Evolutionary conservation across 352 stramenopile genomes (phyloP).

Genomic region (Nothophytophthora sp.): DNA sequence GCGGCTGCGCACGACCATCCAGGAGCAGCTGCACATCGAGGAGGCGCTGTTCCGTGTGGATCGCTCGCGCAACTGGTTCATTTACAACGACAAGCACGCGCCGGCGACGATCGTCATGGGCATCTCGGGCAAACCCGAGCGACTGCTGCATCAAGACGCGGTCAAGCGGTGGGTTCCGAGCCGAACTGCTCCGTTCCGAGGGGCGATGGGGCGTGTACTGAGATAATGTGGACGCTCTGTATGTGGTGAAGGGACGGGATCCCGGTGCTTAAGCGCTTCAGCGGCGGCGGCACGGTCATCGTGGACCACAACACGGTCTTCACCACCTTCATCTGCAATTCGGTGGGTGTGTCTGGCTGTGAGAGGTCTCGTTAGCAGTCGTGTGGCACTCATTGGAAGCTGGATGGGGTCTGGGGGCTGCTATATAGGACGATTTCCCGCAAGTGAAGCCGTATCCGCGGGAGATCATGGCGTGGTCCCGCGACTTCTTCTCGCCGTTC

Average conservation of each 20-base stretch:
- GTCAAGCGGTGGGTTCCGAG: constrained; percentile 70
- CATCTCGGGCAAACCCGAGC: constrained; percentile 94
- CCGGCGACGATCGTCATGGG: constrained; percentile 93
- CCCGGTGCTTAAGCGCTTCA: constrained; percentile 95
- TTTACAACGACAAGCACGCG: constrained; percentile 72
- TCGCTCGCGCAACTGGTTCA: constrained; percentile 78
- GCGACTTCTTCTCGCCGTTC: constrained; percentile 78
- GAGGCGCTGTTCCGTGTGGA: constrained; percentile 93
- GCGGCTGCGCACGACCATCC: constrained; percentile 68
- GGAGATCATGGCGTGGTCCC: constrained; percentile 94
- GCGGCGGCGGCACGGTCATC: constrained; percentile 96
- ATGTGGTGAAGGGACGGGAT: constrained; percentile 59
- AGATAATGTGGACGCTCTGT: neutral
- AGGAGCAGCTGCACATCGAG: constrained; percentile 90
- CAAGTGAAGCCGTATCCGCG: constrained; percentile 84
- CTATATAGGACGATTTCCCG: constrained; percentile 59
- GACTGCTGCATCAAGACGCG: constrained; percentile 83
- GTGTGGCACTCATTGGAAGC: neutral
- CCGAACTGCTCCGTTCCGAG: neutral
- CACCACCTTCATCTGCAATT: constrained; percentile 92
- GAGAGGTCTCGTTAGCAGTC: too few species aligned
- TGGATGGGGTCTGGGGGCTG: neutral
- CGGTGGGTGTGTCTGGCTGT: constrained; percentile 22
- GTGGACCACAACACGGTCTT: constrained; percentile 94
- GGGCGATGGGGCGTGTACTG: neutral